Percentiles rank a stretch among this genome's conserved stretches.
Conservation (phyloP, 208 protist genomes). For the Wallacemonas collosoma region DNA sequence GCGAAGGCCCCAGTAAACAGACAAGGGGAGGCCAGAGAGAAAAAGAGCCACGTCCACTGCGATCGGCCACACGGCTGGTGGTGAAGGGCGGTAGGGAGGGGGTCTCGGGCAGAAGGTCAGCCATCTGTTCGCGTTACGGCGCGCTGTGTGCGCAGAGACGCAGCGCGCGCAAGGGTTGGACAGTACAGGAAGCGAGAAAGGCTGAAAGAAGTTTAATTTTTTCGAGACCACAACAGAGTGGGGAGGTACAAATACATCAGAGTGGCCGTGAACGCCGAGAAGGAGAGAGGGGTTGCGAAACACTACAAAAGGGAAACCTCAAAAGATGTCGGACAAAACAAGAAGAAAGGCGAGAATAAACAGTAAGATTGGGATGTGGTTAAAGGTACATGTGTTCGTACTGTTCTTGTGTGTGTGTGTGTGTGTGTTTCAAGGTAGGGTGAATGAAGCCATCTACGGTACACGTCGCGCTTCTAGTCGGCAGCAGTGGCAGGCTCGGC, state of each 20-base stretch:
- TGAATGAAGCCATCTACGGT: too few relatives aligned
- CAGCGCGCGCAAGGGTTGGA: too few relatives aligned
- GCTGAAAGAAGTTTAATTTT: neutral
- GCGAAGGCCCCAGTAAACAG: too few relatives aligned
- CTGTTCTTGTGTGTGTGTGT: neutral
- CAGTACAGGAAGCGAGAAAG: conserved; percentile 8
- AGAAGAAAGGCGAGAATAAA: conserved; percentile 10
- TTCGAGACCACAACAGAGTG: neutral
- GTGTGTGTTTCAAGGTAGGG: too few relatives aligned
- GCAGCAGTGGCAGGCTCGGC: neutral
- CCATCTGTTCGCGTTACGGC: too few relatives aligned
- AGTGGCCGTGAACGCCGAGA: conserved; percentile 4
- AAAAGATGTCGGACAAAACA: neutral
- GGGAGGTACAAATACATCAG: conserved; percentile 11
- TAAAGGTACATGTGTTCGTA: neutral
- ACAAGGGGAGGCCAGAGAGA: too few relatives aligned
- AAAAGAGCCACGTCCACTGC: too few relatives aligned
- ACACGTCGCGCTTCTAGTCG: neutral
- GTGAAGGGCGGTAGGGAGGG: too few relatives aligned
- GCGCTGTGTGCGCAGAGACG: too few relatives aligned
- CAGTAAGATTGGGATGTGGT: neutral
- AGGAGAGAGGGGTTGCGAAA: neutral
- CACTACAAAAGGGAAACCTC: too few relatives aligned
- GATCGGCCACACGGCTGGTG: too few relatives aligned
- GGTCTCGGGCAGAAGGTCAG: too few relatives aligned